These are phyloP conservation scores for Berberis vulgaris DNA, from an alignment of 164 flowering plant species.

Conservation along the genomic window DNA sequence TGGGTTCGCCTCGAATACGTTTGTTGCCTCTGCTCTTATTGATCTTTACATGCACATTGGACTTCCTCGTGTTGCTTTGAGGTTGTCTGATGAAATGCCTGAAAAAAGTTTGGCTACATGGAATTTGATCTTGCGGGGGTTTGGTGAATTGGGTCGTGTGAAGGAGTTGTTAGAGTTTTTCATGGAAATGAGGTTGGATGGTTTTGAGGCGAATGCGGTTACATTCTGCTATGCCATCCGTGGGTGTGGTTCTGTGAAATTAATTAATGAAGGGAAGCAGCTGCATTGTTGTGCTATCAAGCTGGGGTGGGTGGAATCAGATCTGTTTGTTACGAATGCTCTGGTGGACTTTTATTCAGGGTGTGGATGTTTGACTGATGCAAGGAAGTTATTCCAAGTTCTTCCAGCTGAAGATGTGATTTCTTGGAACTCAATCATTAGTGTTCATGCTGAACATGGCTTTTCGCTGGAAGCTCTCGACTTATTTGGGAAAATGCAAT, in stretches of 20 bases:
- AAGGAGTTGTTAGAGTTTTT: constrained; percentile 27
- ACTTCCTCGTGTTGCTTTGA: constrained; percentile 22
- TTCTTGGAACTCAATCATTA: constrained; percentile 73
- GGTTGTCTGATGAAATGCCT: constrained; percentile 40
- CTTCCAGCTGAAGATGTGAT: constrained; percentile 45
- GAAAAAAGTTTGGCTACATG: constrained; percentile 45
- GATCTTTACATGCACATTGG: constrained; percentile 49
- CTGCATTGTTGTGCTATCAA: constrained; percentile 50
- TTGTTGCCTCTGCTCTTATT: constrained; percentile 44
- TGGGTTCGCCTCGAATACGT: constrained; percentile 44
- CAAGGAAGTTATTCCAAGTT: constrained; percentile 34
- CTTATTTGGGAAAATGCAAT: constrained; percentile 40
- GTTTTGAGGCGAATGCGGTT: constrained; percentile 42
- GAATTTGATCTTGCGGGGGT: constrained; percentile 54
- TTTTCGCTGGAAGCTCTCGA: constrained; percentile 34
- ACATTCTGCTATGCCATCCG: constrained; percentile 52
- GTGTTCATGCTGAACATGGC: constrained; percentile 36
- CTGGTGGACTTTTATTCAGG: constrained; percentile 69
- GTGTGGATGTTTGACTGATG: constrained; percentile 39
- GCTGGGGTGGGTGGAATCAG: constrained; percentile 34
- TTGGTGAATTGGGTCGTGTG: constrained; percentile 32
- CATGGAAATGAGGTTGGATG: constrained; percentile 28
- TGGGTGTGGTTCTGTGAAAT: constrained; percentile 34
- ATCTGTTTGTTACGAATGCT: constrained; percentile 57
- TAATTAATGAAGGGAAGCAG: constrained; percentile 44